Evolutionary conservation across 2,329 filamentous ascomycete species (phyloP), one percentile per base, ranked within the genome.

Genomic region (Arachnopeziza araneosa): DNA sequence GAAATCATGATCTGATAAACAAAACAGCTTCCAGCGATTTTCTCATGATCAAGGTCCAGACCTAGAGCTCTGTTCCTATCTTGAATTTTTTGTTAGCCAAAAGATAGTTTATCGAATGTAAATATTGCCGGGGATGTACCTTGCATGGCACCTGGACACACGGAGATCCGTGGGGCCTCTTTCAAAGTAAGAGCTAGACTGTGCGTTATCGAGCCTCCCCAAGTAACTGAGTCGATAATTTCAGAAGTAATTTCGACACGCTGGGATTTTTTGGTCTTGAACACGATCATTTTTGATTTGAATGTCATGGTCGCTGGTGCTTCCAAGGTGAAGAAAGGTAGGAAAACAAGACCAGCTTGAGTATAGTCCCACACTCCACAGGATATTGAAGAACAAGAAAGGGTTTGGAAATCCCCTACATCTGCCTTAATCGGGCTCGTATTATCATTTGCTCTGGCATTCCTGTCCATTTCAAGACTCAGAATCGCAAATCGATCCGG

Each of bases 181-280:
- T 68, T 75, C 2, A 86, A 75, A 0, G 82, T 79, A 2, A 86
- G 63, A 0, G 77, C 79, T n/a, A 83, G 65, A 71, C 5, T 32
- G 7, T 5, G 55, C 71, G 62, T 63, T 75, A 58, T 22, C 68
- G n/a, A 32, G n/a, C n/a, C 19, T 2, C 30, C 23, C 52, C 52
- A 54, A 10, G 19, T 22, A 26, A 54, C n/a, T 21, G 23, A 17
- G 10, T 54, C 52, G 52, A 54, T 19, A 30, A 8, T 54, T 14
- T 22, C 9, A 9, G 21, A 26, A 9, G 19, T 22, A 8, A 54
- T 54, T 21, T 24, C 52, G 26, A 54, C 24, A 6, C 52, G 21
- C 24, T 54, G 52, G 10, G 52, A 54, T 10, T 10, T 54, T 10
- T 32, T 30, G 4, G 52, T 54, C 19, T 54, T 5, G 19, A 54